Percentiles rank a stretch among this genome's conserved stretches.
phyloP scores from a whole-genome alignment of 1,139 yeast genomes.

The Magnusiomyces suaveolens region DNA sequence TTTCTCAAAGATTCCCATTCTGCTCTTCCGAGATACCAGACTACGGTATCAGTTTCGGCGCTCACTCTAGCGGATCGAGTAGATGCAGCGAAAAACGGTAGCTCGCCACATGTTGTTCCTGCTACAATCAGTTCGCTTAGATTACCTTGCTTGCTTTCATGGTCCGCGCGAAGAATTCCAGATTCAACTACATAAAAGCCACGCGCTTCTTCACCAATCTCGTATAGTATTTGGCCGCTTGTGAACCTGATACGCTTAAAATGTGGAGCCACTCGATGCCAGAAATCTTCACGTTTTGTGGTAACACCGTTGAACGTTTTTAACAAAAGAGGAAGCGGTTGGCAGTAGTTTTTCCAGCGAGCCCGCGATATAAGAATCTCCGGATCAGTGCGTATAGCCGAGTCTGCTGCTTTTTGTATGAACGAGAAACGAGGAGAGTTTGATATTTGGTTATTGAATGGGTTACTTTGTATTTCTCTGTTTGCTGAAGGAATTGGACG shows the following conservation, averaged over 20 bases:
- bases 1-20: slow-evolving; percentile 38
- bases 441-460: slow-evolving; percentile 2
- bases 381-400: slow-evolving; percentile 37
- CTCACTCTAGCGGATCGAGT: slow-evolving; percentile 32
- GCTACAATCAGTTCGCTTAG: slow-evolving; percentile 74
- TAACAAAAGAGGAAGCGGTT: slow-evolving; percentile 61
- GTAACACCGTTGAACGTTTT: slow-evolving; percentile 64
- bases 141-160: slow-evolving; percentile 45
- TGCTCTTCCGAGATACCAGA: slow-evolving; percentile 59
- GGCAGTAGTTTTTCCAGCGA: slow-evolving; percentile 34
- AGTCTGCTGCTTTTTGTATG: slow-evolving; percentile 53
- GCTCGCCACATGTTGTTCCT: slow-evolving; percentile 83
- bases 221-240: slow-evolving; percentile 35
- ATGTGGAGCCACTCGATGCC: slow-evolving; percentile 48
- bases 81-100: slow-evolving; percentile 42
- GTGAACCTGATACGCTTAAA: slow-evolving; percentile 44
- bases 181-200: slow-evolving; percentile 61
- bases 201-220: slow-evolving; percentile 23
- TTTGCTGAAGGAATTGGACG: background rate
- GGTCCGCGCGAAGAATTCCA: slow-evolving; percentile 63
- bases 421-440: slow-evolving; percentile 61
- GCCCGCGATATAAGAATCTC: slow-evolving; percentile 17
- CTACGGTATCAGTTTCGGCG: slow-evolving; percentile 47
- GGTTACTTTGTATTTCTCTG: background rate
- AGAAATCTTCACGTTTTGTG: slow-evolving; percentile 50